A percentile compares a stretch with the other conserved stretches of the same genome.
These are phyloP conservation scores for Boletellus dicymbophilus DNA, from an alignment of 1,284 basidiomycete species.

Conservation along the genomic window DNA sequence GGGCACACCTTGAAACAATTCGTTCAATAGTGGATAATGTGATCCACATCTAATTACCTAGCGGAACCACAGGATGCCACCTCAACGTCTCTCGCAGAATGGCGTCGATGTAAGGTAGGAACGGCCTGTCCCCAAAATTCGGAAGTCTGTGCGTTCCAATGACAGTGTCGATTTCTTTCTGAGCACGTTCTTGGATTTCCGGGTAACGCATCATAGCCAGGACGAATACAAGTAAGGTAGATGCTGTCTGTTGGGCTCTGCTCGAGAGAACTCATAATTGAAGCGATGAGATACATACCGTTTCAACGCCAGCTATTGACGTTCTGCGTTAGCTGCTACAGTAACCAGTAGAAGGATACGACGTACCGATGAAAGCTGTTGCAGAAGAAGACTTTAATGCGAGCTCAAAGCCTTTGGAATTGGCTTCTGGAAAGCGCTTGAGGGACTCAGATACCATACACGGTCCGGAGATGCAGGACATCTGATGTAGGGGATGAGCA, in stretches of 20 bases:
- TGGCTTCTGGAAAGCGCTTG: conserved; percentile 16
- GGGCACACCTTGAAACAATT: conserved; percentile 23
- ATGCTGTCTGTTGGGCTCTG: conserved; percentile 26
- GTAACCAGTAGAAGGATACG: neutral
- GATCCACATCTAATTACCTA: conserved; percentile 18
- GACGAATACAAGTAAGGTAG: conserved; percentile 35
- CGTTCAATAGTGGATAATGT: neutral
- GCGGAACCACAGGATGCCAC: conserved; percentile 36
- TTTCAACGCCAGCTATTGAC: conserved; percentile 31
- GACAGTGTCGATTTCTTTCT: conserved; percentile 43
- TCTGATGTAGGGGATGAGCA: conserved; percentile 7
- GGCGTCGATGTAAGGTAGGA: conserved; percentile 41
- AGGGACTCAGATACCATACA: conserved; percentile 36
- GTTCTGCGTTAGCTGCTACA: conserved; percentile 5
- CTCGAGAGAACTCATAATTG: conserved; percentile 1
- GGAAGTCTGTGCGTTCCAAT: conserved; percentile 42
- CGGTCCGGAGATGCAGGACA: conserved; percentile 18
- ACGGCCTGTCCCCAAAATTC: conserved; percentile 38
- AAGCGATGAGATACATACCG: conserved; percentile 14
- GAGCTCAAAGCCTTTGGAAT: conserved; percentile 23
- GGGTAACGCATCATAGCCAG: conserved; percentile 42
- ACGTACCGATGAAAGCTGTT: conserved; percentile 35
- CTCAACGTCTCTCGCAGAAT: conserved; percentile 43
- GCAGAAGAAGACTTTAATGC: conserved; percentile 33
- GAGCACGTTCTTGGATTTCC: conserved; percentile 39